Conservation (phyloP, 2,329 filamentous ascomycete species). For the Fusarium sp. region DNA sequence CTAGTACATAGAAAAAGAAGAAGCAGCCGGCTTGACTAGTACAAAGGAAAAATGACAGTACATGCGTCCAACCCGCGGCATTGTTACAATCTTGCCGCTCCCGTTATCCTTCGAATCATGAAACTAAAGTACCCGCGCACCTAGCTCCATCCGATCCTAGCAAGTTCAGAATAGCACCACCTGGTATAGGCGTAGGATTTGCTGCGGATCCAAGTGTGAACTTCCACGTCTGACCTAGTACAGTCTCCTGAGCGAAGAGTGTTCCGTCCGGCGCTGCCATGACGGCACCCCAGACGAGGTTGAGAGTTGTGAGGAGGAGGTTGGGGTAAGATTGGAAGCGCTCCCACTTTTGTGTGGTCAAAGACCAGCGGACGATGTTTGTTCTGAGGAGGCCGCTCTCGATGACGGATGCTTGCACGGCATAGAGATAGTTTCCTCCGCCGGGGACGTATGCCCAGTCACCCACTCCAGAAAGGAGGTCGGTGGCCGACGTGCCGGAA, state of each 20-base stretch:
- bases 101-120: neutral
- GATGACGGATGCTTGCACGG: slow-evolving; percentile 9
- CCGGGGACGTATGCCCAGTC: slow-evolving; percentile 35
- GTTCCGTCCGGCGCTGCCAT: neutral
- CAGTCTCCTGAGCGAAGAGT: slow-evolving; percentile 13
- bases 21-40: slow-evolving; percentile 1
- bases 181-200: neutral
- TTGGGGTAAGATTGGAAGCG: neutral
- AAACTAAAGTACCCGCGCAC: neutral
- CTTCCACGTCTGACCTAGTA: slow-evolving; percentile 13
- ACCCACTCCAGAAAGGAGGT: neutral
- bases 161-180: slow-evolving; percentile 11
- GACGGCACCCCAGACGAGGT: slow-evolving; percentile 3
- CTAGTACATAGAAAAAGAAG: slow-evolving; percentile 17
- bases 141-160: slow-evolving; percentile 23
- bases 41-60: slow-evolving; percentile 21
- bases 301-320: neutral
- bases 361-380: slow-evolving; percentile 21
- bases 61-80: slow-evolving; percentile 14
- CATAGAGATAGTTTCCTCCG: slow-evolving; percentile 27
- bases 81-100: slow-evolving; percentile 30
- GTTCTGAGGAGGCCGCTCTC: neutral
- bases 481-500: neutral
- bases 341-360: slow-evolving; percentile 2
- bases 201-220: neutral